Evolutionary conservation across 306 rosid species (phyloP).

Genomic region (Rosa multiflora): DNA sequence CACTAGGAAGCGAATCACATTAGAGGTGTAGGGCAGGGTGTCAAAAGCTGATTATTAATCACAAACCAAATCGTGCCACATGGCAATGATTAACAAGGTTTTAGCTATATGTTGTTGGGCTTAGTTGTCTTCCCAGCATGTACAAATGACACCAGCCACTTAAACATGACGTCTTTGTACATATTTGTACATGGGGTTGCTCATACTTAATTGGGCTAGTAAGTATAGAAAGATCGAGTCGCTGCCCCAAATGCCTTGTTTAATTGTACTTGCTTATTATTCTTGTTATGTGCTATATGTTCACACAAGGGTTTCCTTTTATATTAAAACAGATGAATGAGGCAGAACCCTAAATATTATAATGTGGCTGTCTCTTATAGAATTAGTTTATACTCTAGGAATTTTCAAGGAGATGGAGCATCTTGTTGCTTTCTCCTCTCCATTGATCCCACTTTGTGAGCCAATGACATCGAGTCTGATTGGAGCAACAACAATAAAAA

Average conservation of each 20-base stretch:
- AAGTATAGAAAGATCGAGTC: background rate
- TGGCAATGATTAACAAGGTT: background rate
- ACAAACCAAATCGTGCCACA: slow-evolving; percentile 14
- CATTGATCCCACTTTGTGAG: background rate
- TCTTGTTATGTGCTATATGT: background rate
- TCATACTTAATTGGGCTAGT: slow-evolving; percentile 1
- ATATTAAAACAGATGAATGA: background rate
- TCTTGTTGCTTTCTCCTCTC: slow-evolving; percentile 10
- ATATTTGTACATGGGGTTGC: background rate
- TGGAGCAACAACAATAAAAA: slow-evolving; percentile 12
- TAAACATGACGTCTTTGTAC: background rate
- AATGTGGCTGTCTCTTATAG: background rate
- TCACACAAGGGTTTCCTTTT: background rate
- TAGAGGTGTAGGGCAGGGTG: background rate
- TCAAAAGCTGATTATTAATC: background rate
- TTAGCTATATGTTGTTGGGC: slow-evolving; percentile 12
- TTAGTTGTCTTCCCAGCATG: background rate
- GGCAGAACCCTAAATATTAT: background rate
- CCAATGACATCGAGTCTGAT: background rate
- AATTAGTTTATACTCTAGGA: slow-evolving; percentile 12
- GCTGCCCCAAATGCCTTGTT: background rate
- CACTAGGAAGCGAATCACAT: background rate
- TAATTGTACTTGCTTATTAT: background rate
- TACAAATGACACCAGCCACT: slow-evolving; percentile 2
- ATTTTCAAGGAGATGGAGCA: slow-evolving; percentile 13